Base-by-base conservation (phyloP, 129 eudicot species). In the Centella asiatica region DNA sequence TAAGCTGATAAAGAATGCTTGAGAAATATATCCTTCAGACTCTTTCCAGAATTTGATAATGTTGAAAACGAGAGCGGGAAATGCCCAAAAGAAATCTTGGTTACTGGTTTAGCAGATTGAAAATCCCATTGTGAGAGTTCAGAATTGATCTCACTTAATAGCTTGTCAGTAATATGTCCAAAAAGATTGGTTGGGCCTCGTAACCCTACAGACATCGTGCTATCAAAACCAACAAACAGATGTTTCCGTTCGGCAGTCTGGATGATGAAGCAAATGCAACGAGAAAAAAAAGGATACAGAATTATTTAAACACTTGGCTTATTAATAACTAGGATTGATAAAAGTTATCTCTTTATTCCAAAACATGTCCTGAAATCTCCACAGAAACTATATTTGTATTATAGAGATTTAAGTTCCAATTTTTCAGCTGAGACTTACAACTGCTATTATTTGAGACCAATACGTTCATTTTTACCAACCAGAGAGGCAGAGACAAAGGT, bases 121-220 rank as follows among this genome's bases (percentile, higher is more conserved):
- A 76, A 61, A 74, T 84, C 85, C 84, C 85, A 80, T 72, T 77
- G 94, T 37, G 87, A 81, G 74, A 92, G 94, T 57, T 82, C 87
- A 60, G 87, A 77, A 69, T 63, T 79, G 29, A 92, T 63, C 27
- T 92, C 83, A 18, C 63, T 64, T 67, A 92, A 74, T 15, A 92
- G 70, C 69, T 84, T 55, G 65, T 87, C 90, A 19, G 90, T 92
- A 11, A 95, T 95, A 77, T 92, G 98, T 39, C 98, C 98, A 64
- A 87, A 87, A 33, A 92, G 68, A 78, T 92, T 92, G 29, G 98
- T 92, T 69, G 98, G 98, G 28, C 98, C 98, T 18, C 95, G 85
- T 69, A 92, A 72, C 11, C 95, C 95, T 2, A 64, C 58, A 66
- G 89, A 70, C 78, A 72, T 83, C 7, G 94, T 79, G 83, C 82